phyloP scores from a whole-genome alignment of 176 grass and related monocot species.

The Aegilops umbellulata region DNA sequence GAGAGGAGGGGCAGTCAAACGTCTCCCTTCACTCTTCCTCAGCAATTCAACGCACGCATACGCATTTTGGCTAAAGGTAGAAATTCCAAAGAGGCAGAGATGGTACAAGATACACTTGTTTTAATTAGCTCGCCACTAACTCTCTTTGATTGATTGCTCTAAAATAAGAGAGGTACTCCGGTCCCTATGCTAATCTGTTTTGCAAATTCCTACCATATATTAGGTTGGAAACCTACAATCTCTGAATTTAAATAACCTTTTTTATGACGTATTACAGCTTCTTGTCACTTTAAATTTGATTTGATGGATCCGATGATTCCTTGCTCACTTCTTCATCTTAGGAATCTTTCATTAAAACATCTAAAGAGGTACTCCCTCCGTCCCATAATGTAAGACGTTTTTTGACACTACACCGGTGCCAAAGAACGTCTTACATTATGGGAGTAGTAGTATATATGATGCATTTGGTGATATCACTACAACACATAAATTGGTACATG shows the following conservation, averaged over 20 bases:
- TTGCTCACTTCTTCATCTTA: background rate
- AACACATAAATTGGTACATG: too few relatives aligned
- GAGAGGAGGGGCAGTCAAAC: constrained; percentile 36
- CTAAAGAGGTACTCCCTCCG: background rate
- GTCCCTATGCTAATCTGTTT: background rate
- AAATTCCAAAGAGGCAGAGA: constrained; percentile 29
- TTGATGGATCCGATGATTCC: background rate
- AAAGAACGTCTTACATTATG: too few relatives aligned
- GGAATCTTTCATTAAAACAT: background rate
- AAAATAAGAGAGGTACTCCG: constrained; percentile 7
- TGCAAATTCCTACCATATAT: background rate
- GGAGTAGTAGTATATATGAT: background rate
- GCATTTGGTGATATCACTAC: background rate
- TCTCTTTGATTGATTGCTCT: background rate
- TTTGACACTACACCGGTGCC: too few relatives aligned
- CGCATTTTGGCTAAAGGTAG: constrained; percentile 39
- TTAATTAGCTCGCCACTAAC: constrained; percentile 4
- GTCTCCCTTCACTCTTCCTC: constrained; percentile 18
- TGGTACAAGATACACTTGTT: constrained; percentile 12
- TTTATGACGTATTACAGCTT: background rate
- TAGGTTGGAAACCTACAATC: background rate
- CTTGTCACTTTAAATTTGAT: background rate
- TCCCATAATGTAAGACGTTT: too few relatives aligned
- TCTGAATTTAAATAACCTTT: background rate
- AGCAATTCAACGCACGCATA: constrained; percentile 18